phyloP scores from a whole-genome alignment of 306 rosid species.

The Malus fusca region DNA sequence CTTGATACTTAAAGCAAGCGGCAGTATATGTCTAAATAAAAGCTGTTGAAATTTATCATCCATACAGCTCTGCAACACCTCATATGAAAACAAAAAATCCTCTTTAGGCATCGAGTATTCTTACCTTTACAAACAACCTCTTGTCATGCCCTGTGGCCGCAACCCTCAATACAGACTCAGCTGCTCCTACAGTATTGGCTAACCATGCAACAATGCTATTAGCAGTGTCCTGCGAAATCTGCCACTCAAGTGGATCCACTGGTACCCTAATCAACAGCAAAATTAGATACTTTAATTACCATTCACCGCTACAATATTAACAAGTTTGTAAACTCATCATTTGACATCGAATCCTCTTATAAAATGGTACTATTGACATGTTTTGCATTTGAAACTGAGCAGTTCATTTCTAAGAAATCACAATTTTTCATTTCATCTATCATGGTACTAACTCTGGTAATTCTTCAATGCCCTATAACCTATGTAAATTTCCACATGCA shows the following conservation, averaged over 20 bases:
- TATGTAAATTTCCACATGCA: too few relatives aligned
- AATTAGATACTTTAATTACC: background rate
- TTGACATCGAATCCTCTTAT: background rate
- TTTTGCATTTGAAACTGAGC: background rate
- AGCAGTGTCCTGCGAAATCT: slow-evolving; percentile 86
- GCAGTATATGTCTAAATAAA: background rate
- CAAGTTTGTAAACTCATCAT: background rate
- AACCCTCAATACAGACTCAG: slow-evolving; percentile 90
- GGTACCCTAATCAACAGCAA: slow-evolving; percentile 53
- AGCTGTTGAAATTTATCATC: background rate
- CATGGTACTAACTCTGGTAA: too few relatives aligned
- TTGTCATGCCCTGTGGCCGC: slow-evolving; percentile 97
- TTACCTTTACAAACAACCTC: slow-evolving; percentile 79
- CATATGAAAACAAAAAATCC: background rate
- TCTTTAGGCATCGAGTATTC: background rate
- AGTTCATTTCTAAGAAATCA: background rate
- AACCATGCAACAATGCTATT: slow-evolving; percentile 64
- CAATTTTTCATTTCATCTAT: background rate
- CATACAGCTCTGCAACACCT: background rate
- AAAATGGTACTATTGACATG: background rate
- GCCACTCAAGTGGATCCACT: slow-evolving; percentile 95
- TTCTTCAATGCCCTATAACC: background rate
- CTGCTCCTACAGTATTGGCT: slow-evolving; percentile 82
- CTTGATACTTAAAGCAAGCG: background rate
- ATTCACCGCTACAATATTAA: background rate